Percentiles rank a stretch among this genome's conserved stretches.
Evolutionary conservation across 306 rosid species (phyloP).

Genomic region (Cucumis melo): DNA sequence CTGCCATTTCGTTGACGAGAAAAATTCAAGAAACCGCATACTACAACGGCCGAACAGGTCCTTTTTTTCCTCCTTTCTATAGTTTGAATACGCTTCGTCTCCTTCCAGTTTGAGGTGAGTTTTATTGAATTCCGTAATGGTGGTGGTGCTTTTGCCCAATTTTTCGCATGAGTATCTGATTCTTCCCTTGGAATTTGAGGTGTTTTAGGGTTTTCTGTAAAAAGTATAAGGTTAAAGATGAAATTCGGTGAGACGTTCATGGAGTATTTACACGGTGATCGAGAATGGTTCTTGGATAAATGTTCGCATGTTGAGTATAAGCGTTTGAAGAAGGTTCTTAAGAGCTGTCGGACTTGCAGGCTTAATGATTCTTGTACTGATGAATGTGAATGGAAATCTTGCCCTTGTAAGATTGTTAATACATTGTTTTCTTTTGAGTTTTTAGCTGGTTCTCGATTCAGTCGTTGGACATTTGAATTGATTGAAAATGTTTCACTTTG

Average conservation of each 20-base stretch:
- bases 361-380: slow-evolving; percentile 10
- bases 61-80: neutral
- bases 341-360: slow-evolving; percentile 45
- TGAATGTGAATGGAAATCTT: slow-evolving; percentile 55
- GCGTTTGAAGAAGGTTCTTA: slow-evolving; percentile 66
- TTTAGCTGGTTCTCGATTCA: neutral
- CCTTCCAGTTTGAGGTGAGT: neutral
- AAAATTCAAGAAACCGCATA: neutral
- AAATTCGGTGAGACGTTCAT: slow-evolving; percentile 59
- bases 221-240: slow-evolving; percentile 16
- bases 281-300: slow-evolving; percentile 35
- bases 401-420: slow-evolving; percentile 33
- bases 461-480: neutral
- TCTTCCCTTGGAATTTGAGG: neutral
- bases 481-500: neutral
- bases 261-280: slow-evolving; percentile 58
- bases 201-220: slow-evolving; percentile 19
- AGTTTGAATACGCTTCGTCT: neutral
- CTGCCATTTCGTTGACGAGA: neutral
- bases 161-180: neutral
- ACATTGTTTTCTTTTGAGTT: neutral
- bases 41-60: neutral
- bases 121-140: neutral
- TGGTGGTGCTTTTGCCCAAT: neutral
- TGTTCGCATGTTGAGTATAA: slow-evolving; percentile 61